phyloP scores from a whole-genome alignment of 495 filamentous ascomycete species.

The Aspergillus affinis region DNA sequence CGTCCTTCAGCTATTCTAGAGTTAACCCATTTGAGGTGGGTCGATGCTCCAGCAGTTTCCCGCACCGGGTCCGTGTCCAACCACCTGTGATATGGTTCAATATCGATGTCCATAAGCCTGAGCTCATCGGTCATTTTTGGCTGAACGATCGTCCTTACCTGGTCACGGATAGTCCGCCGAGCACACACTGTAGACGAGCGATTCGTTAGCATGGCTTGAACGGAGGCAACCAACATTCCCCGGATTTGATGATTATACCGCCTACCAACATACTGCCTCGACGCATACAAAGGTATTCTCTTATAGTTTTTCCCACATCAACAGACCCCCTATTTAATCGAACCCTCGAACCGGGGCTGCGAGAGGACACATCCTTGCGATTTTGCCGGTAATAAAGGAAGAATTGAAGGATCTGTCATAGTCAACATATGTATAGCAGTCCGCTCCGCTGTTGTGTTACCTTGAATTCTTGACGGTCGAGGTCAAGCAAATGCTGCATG shows the following conservation, averaged over 20 bases:
- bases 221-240: background rate
- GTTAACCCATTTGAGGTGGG: background rate
- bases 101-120: background rate
- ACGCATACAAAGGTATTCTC: background rate
- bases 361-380: background rate
- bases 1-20: constrained; percentile 1
- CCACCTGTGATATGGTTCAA: background rate
- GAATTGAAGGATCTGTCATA: constrained; percentile 7
- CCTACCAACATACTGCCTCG: background rate
- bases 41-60: background rate
- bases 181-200: constrained; percentile 1
- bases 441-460: background rate
- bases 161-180: background rate
- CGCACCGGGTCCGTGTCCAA: background rate
- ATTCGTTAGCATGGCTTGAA: background rate
- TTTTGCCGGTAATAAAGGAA: constrained; percentile 6
- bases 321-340: background rate
- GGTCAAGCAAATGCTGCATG: constrained; percentile 6
- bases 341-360: background rate
- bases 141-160: background rate
- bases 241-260: background rate
- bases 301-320: background rate
- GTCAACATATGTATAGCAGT: background rate
- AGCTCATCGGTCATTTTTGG: background rate
- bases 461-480: constrained; percentile 7